Base-by-base conservation (phyloP, 1,284 basidiomycete genomes). In the Ustilago esculenta region DNA sequence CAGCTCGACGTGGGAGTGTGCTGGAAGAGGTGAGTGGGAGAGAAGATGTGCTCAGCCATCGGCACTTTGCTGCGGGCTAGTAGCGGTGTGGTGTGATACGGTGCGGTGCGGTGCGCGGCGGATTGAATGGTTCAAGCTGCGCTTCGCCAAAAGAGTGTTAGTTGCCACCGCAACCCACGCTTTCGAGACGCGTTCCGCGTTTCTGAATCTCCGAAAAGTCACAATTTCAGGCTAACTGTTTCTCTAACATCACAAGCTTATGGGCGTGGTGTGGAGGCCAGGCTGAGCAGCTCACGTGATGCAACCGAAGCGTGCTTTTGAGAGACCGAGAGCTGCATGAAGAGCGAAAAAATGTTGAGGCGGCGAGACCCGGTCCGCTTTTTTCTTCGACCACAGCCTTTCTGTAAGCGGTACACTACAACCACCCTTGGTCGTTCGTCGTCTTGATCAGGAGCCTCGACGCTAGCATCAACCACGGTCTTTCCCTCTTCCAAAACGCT, bases 231-330 rank as follows among this genome's bases (percentile, higher is more conserved):
- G n/a, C n/a, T 11, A 25, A 17, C 25, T 32, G 8, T 15, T 29
- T 33, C 12, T 14, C 32, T 32, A 32, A 18, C 41, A 40, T 43
- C 42, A 41, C 56, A 30, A 18, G 24, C 41, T 20, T 11, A 18
- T 17, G 17, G 25, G n/a, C n/a, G 27, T 14, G 4, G 61, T 65
- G 61, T 65, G 61, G 61, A 65, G 61, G 55, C 34, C 42, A 30
- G 34, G 55, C 55, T 45, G 46, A 39, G 54, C 48, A n/a, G 12
- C 46, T 65, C 61, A 65, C 61, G 61, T 65, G 61, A 65, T 43
- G 40, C 33, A 40, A 27, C 12, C 11, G 4, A 14, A 20, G n/a
- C 15, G 21, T 39, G 24, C 11, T 23, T n/a, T 43, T 17, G 17
- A 35, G 37, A 37, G 30, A 7, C 30, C 14, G 20, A 50, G 32